These are phyloP conservation scores for Cicer arietinum DNA, from an alignment of 306 rosid species.

Conservation along the genomic window DNA sequence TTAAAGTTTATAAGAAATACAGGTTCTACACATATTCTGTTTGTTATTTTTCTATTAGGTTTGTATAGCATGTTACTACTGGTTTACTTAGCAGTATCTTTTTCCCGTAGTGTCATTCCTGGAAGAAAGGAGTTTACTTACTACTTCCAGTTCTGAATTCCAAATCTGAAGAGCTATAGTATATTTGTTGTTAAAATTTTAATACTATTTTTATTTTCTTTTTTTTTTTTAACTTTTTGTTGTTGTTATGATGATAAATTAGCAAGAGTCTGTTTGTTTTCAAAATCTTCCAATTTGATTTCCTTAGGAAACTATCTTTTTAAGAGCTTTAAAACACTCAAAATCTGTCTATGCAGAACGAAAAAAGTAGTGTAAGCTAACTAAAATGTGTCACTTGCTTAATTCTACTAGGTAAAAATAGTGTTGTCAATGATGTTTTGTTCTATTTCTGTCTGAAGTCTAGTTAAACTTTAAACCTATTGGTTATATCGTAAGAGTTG, in stretches of 20 bases:
- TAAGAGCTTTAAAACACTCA: background rate
- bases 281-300: slow-evolving; percentile 6
- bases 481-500: background rate
- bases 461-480: background rate
- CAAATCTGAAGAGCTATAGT: background rate
- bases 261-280: background rate
- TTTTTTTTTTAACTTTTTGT: background rate
- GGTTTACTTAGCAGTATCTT: background rate
- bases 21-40: too few species aligned
- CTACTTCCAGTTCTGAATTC: background rate
- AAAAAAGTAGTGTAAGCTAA: background rate
- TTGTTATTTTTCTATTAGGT: too few species aligned
- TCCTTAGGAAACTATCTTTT: background rate
- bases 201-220: background rate
- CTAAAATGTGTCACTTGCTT: background rate
- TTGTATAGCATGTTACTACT: background rate
- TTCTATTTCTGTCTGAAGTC: slow-evolving; percentile 20
- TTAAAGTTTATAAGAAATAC: too few species aligned
- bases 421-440: slow-evolving; percentile 15
- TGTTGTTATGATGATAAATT: too few species aligned
- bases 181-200: background rate
- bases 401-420: background rate
- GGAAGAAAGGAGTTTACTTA: background rate
- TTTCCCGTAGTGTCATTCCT: slow-evolving; percentile 7
- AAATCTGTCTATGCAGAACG: background rate